Evolutionary conservation across 2,329 filamentous ascomycete genomes (phyloP), one percentile per base, ranked within the genome.

Genomic region (Coleophoma cylindrospora): DNA sequence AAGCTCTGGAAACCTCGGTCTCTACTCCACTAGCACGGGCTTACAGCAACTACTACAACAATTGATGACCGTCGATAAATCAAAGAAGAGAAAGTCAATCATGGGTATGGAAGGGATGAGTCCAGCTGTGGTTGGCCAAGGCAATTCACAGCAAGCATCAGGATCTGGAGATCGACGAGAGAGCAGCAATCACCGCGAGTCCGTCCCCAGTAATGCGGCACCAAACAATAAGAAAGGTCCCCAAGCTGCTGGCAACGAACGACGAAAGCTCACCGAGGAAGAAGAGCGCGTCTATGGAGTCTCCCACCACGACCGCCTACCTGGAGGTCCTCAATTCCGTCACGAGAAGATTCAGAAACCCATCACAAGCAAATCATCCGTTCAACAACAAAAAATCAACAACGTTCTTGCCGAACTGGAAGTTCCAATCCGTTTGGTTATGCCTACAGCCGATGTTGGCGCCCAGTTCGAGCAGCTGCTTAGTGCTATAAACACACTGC

Each of bases 281-380:
- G 87, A 95, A 69, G 86, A 91, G 70, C 69, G 80, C 55, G 78
- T 86, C 34, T 97, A 92, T 63, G 94, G 92, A 55, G 87, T 99
- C 10, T 81, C 86, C 8, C 83, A 89, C 57, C 87, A 92, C 64
- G 92, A 97, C 50, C 87, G 92, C 27, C 77, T 96, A 37, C 84
- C 53, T 2, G 87, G 86, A 9, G 92, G 94, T 7, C 89, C 96
- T 34, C 86, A 89, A 13, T 97, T 97, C 77, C 88, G 92, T 12
- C 90, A 90, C 27, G 88, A 92, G 60, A 86, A 83, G 66, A 81
- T 92, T 51, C 84, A 86, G 58, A 91, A 91, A 67, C 80, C 89
- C 21, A 86, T 90, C 50, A 83, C 84, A 36, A 86, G 86, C 56
- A 91, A 91, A 70, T 86, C 81, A 14, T 81, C 85, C 48, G 81